Percentiles rank a stretch among this genome's conserved stretches.
phyloP scores from a whole-genome alignment of 2,329 filamentous ascomycete species.

The Cephalotrichum gorgonifer region DNA sequence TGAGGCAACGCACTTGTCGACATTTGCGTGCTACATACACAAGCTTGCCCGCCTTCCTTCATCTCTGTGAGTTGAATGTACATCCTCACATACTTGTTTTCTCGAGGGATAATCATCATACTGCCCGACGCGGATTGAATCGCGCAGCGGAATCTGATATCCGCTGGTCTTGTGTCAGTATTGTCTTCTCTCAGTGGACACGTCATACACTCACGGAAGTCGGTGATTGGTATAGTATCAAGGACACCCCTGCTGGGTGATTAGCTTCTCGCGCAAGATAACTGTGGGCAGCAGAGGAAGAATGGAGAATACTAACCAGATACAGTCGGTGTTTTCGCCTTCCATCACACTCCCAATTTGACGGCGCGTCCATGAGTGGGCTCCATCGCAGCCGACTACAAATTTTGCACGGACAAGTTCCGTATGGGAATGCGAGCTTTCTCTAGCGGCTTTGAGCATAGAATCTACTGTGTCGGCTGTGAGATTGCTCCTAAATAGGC shows the following conservation, averaged over 20 bases:
- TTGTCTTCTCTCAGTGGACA: no score
- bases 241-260: slow-evolving; percentile 26
- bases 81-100: slow-evolving; percentile 50
- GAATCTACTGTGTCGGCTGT: slow-evolving; percentile 46
- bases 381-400: slow-evolving; percentile 58
- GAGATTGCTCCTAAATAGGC: slow-evolving; percentile 50
- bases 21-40: no score
- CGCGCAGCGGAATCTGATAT: slow-evolving; percentile 47
- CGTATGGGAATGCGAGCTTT: slow-evolving; percentile 7
- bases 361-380: slow-evolving; percentile 52
- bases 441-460: slow-evolving; percentile 17
- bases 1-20: no score
- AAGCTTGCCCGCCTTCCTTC: slow-evolving; percentile 23
- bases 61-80: slow-evolving; percentile 51
- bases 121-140: slow-evolving; percentile 48
- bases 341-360: slow-evolving; percentile 45
- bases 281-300: no score
- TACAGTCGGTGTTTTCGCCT: slow-evolving; percentile 42
- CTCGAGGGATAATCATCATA: slow-evolving; percentile 55
- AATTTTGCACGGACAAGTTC: slow-evolving; percentile 48
- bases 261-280: background rate
- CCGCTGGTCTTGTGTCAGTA: slow-evolving; percentile 17
- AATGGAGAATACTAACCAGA: slow-evolving; percentile 22
- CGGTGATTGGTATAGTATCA: slow-evolving; percentile 28
- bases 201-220: slow-evolving; percentile 16